phyloP scores from a whole-genome alignment of 306 rosid genomes.

The Sesbania bispinosa region DNA sequence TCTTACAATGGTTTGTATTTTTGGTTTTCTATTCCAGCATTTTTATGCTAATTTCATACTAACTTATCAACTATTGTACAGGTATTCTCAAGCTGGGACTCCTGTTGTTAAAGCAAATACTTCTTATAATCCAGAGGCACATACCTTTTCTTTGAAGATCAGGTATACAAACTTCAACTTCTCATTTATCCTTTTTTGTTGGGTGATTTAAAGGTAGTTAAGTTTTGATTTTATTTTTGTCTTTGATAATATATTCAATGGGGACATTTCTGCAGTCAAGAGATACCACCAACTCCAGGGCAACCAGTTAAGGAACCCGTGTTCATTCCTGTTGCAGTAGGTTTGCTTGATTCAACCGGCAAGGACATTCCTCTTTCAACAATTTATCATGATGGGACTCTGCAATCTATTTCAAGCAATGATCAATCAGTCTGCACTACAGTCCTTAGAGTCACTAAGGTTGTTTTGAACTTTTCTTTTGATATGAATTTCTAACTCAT shows the following conservation, averaged over 20 bases:
- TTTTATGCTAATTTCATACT: constrained; percentile 7
- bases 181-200: constrained; percentile 4
- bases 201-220: constrained; percentile 6
- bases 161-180: constrained; percentile 45
- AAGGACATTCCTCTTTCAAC: constrained; percentile 68
- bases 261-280: constrained; percentile 63
- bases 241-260: constrained; percentile 35
- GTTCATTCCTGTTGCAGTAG: constrained; percentile 84
- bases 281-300: constrained; percentile 85
- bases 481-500: constrained; percentile 6
- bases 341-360: constrained; percentile 79
- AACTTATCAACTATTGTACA: constrained; percentile 28
- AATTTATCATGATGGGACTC: constrained; percentile 61
- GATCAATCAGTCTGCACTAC: constrained; percentile 62
- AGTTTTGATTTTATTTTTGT: constrained; percentile 4
- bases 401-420: constrained; percentile 55
- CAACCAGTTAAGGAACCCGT: constrained; percentile 87
- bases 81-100: constrained; percentile 99
- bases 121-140: constrained; percentile 70
- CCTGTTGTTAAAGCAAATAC: constrained; percentile 74
- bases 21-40: constrained; percentile 5
- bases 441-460: constrained; percentile 91
- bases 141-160: constrained; percentile 69
- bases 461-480: constrained; percentile 29
- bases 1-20: constrained; percentile 61